These are phyloP conservation scores for Hevea brasiliensis DNA, from an alignment of 345 rosid genomes.

Conservation along the genomic window DNA sequence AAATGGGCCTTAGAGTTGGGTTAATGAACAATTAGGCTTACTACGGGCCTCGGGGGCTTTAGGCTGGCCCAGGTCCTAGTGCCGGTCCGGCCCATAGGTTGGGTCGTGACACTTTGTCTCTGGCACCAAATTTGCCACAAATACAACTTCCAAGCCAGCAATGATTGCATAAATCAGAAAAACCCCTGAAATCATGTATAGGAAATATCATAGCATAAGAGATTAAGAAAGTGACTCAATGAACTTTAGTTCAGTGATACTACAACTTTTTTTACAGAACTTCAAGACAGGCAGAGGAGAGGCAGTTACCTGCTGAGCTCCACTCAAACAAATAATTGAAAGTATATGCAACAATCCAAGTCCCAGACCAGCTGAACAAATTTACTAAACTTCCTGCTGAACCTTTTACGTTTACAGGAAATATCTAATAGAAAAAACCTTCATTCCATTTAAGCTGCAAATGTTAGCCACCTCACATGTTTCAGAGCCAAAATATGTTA, in stretches of 20 bases:
- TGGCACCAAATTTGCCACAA: slow-evolving; percentile 13
- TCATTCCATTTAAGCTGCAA: not conserved
- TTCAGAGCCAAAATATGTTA: not conserved
- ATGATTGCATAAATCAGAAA: not conserved
- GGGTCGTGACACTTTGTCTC: no score
- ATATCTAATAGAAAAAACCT: slow-evolving; percentile 27
- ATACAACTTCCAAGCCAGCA: not conserved
- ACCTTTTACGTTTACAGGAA: slow-evolving; percentile 51
- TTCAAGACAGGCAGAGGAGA: no score
- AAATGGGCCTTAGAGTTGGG: no score
- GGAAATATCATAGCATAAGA: not conserved
- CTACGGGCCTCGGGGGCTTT: no score
- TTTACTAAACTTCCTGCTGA: slow-evolving; percentile 47
- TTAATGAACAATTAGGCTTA: no score
- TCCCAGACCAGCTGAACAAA: slow-evolving; percentile 38
- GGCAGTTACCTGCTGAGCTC: slow-evolving; percentile 35
- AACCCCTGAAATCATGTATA: not conserved
- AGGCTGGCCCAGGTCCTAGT: no score
- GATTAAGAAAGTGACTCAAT: no score
- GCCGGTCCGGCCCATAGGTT: no score
- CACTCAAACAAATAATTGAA: slow-evolving; percentile 44
- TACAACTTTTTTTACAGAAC: no score
- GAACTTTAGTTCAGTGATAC: no score
- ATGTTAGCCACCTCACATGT: no score
- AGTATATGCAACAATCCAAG: slow-evolving; percentile 43